phyloP scores from a whole-genome alignment of 805 yeast species.

The Candida sphagnicola region DNA sequence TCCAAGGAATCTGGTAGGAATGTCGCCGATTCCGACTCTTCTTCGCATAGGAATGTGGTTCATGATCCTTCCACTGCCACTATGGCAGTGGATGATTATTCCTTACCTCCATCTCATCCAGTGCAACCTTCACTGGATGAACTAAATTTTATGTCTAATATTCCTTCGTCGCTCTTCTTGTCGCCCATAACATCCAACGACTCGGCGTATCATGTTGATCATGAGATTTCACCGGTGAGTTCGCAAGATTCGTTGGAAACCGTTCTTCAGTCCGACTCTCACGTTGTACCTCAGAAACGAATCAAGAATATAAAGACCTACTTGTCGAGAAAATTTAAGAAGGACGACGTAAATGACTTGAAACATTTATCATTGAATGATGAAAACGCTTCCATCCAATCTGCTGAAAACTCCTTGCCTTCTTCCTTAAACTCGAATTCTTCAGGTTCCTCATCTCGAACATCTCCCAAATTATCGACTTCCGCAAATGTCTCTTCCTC shows the following conservation, averaged over 20 bases:
- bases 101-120: not conserved
- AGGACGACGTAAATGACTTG: conserved; percentile 1
- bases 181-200: conserved; percentile 27
- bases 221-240: conserved; percentile 3
- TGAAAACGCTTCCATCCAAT: not conserved
- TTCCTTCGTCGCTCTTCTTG: conserved; percentile 15
- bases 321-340: not conserved
- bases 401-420: not conserved
- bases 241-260: conserved; percentile 1
- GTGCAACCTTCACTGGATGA: conserved; percentile 8
- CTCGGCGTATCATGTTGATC: conserved; percentile 9
- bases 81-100: too few species aligned
- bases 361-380: not conserved
- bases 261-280: not conserved
- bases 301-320: conserved; percentile 1
- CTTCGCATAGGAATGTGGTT: too few species aligned
- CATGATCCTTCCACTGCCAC: not conserved
- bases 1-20: not conserved
- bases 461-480: not conserved
- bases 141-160: conserved; percentile 3
- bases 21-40: too few species aligned
- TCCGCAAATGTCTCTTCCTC: too few species aligned
- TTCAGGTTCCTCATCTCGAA: not conserved
- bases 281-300: not conserved
- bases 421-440: not conserved